Base-by-base conservation (phyloP, 139 green algal species). In the Auxenochlorella protothecoides region DNA sequence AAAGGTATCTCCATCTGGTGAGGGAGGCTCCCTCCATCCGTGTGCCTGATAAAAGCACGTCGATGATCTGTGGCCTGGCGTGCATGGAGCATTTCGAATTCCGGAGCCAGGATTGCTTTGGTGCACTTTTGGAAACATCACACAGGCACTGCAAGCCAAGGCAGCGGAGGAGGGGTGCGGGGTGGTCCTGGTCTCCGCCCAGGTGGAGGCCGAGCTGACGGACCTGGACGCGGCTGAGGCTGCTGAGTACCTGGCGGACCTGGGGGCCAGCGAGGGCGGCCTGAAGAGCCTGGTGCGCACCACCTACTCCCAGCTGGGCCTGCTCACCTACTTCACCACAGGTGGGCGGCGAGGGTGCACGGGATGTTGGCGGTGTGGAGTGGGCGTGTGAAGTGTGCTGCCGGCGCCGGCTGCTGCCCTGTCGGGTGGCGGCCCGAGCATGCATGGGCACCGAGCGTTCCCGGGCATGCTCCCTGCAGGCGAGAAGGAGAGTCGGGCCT, bases 301-400 rank as follows among this genome's bases (percentile, higher is more conserved):
- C 51, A 89, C 89, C 5, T 99, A 98, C 81, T 77, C 72, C 16
- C 85, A 91, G 60, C 86, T 99, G 52, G 93, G 92, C 5, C 84
- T 99, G 74, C 81, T 86, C 14, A 99, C 95, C 3, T 99, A 97
- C 86, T 99, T 97, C 87, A 99, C 95, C 3, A 93, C 86, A 6
- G 89, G 87, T 89, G 52, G 4, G 73, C 64, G 13, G 6, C 27
- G 51, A 44, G 27, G 27, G 27, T 0, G 27, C 27, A 44, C 27
- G 27, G 27, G 27, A 44, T 44, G 27, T 44, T 44, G 27, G 27
- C 27, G 27, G 27, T 44, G 27, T 63, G 53, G n/a, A 27, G 66
- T 9, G 56, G 16, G 27, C 27, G 27, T 44, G 27, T 44, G 27
- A 44, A 44, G 27, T 44, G 27, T 44, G 27, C 27, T 44, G 27